Percentiles rank a stretch among this genome's conserved stretches.
Conservation (phyloP, 106 monocot species). For the Gastrodia elata region DNA sequence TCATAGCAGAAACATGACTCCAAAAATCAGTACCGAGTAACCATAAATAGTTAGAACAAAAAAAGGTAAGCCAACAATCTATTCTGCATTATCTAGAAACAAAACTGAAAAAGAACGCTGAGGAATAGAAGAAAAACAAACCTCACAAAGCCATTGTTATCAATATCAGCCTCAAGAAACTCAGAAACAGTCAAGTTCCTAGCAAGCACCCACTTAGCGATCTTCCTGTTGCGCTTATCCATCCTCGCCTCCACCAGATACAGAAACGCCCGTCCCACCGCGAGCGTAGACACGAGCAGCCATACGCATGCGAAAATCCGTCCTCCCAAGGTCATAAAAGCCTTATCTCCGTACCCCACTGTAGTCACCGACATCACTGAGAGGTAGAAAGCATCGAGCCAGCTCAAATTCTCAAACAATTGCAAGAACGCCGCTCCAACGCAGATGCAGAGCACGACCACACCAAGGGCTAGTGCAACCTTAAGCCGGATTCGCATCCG, state of each 20-base stretch:
- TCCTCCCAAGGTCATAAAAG: slow-evolving; percentile 57
- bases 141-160: slow-evolving; percentile 80
- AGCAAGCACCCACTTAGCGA: slow-evolving; percentile 62
- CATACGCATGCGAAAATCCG: slow-evolving; percentile 71
- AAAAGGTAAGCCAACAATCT: neutral
- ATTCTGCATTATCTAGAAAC: neutral
- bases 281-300: slow-evolving; percentile 74
- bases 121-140: slow-evolving; percentile 16
- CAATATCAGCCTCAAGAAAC: slow-evolving; percentile 76
- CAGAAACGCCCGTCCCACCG: slow-evolving; percentile 78
- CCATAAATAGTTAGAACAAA: neutral
- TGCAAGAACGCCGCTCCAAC: slow-evolving; percentile 43
- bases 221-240: slow-evolving; percentile 67
- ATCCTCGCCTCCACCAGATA: slow-evolving; percentile 82
- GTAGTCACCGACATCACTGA: slow-evolving; percentile 95
- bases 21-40: neutral
- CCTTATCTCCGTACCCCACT: slow-evolving; percentile 82
- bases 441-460: slow-evolving; percentile 55
- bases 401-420: slow-evolving; percentile 47
- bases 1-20: neutral
- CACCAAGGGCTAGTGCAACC: slow-evolving; percentile 58
- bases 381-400: slow-evolving; percentile 74
- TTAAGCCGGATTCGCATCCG: slow-evolving; percentile 76
- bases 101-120: neutral
- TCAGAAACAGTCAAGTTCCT: slow-evolving; percentile 75